Percentiles rank a stretch among this genome's conserved stretches.
Evolutionary conservation across 805 yeast genomes (phyloP).

Genomic region (Yueomyces sinensis): DNA sequence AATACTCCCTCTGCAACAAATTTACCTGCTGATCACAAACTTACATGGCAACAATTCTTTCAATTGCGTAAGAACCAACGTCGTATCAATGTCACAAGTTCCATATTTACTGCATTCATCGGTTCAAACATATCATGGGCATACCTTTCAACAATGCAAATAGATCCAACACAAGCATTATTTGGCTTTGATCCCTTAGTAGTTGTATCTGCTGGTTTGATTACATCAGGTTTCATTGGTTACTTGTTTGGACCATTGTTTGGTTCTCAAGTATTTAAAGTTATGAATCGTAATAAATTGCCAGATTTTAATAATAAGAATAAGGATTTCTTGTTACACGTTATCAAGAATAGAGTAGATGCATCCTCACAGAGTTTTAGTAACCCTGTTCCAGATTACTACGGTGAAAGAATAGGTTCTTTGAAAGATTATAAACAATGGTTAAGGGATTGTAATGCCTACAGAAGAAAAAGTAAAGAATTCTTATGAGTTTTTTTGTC

Average conservation of each 20-base stretch:
- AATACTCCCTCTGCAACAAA: no score
- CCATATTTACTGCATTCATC: slow-evolving; percentile 50
- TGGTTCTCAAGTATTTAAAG: slow-evolving; percentile 58
- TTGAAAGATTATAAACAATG: slow-evolving; percentile 82
- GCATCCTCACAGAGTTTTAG: slow-evolving; percentile 81
- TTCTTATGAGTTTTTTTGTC: slow-evolving; percentile 45
- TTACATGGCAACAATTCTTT: slow-evolving; percentile 71
- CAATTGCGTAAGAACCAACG: slow-evolving; percentile 64
- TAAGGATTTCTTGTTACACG: slow-evolving; percentile 57
- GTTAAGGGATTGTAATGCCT: slow-evolving; percentile 91
- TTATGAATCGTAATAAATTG: slow-evolving; percentile 35
- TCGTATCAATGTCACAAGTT: slow-evolving; percentile 50
- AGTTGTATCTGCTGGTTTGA: slow-evolving; percentile 61
- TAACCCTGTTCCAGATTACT: slow-evolving; percentile 97
- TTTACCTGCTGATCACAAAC: no score
- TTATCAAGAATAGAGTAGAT: slow-evolving; percentile 74
- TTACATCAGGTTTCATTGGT: slow-evolving; percentile 64
- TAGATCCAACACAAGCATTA: slow-evolving; percentile 76
- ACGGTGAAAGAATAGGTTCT: slow-evolving; percentile 90
- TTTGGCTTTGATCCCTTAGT: slow-evolving; percentile 85
- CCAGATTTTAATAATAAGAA: slow-evolving; percentile 46
- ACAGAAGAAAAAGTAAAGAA: slow-evolving; percentile 67
- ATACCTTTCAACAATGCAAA: slow-evolving; percentile 64
- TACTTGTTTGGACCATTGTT: slow-evolving; percentile 71
- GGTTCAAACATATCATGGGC: slow-evolving; percentile 63